Evolutionary conservation across 73 alveolate species (phyloP), one percentile per base, ranked within the genome.

Genomic region (Blepharisma stoltei): DNA sequence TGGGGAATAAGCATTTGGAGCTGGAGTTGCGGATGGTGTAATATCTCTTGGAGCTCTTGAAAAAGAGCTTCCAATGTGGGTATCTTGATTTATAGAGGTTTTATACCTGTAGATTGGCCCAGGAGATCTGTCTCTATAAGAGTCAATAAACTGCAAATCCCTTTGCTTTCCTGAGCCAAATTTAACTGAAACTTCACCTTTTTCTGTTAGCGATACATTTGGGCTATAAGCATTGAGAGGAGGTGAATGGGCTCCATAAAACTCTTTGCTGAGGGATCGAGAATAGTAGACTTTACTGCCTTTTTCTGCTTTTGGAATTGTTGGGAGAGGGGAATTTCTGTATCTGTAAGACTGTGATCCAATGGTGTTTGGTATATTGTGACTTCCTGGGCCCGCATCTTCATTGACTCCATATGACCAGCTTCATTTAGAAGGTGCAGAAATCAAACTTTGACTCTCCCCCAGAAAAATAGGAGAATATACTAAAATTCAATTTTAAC

Each of bases 311-410:
- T 60, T 60, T 14, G 73, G 46, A 9, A 60, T 60, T 20, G 23
- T 25, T 20, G 73, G 49, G 18, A n/a, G 37, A 1, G 73, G 73
- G 18, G 73, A 60, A 25, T 60, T 60, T 8, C 5, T 14, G 4
- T 60, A 25, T 60, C 23, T 60, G 18, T 18, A 38, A 14, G 73
- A 60, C 11, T 14, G 46, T 2, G 14, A 25, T 8, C 73, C 73
- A 8, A 60, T 18, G 5, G 37, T 8, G 46, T 5, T 38, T 25
- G 14, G 73, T 14, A 60, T 60, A n/a, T 60, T 38, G 46, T 60
- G 23, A 60, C 73, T 60, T 60, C 73, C 73, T 20, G 73, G 73
- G 18, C 73, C 73, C 0, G 73, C 23, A 3, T 60, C 73, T 32
- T 32, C 41, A 32, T 32, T 32, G 41, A 32, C 41, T 32, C 41